These are phyloP conservation scores for Ceratorhiza oryzae-sativae DNA, from an alignment of 1,284 basidiomycete species.

Conservation along the genomic window DNA sequence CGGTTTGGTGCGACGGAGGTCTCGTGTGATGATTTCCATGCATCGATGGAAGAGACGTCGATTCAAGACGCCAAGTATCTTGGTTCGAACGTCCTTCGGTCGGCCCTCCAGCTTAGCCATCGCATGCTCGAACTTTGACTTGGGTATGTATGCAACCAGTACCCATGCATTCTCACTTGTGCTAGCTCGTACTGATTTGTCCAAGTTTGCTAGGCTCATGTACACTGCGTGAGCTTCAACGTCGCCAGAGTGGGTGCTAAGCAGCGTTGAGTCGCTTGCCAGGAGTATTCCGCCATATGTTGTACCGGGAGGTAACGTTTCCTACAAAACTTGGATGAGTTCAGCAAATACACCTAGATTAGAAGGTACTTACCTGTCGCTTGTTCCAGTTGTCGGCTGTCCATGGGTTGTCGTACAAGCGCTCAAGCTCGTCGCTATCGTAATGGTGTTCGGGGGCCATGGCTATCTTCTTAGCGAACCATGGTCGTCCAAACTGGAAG, in stretches of 20 bases:
- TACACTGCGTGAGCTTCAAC: slow-evolving; percentile 31
- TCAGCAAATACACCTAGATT: too few species aligned
- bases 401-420: too few species aligned
- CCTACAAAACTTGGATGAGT: background rate
- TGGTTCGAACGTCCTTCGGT: slow-evolving; percentile 5
- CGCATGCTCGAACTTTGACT: slow-evolving; percentile 13
- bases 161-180: slow-evolving; percentile 33
- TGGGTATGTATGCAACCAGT: slow-evolving; percentile 38
- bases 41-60: slow-evolving; percentile 25
- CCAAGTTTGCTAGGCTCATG: slow-evolving; percentile 20
- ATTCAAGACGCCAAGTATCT: slow-evolving; percentile 9
- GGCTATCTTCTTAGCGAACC: too few species aligned
- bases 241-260: slow-evolving; percentile 28
- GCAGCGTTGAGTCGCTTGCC: slow-evolving; percentile 20
- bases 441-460: too few species aligned
- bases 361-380: too few species aligned
- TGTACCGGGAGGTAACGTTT: slow-evolving; percentile 14
- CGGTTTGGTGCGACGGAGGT: slow-evolving; percentile 6
- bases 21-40: slow-evolving; percentile 24
- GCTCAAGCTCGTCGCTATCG: too few species aligned
- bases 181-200: slow-evolving; percentile 28
- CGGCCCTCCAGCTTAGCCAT: background rate
- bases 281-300: slow-evolving; percentile 15
- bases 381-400: too few species aligned
- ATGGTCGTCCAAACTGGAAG: too few species aligned